Percentiles rank a stretch among this genome's conserved stretches.
These are phyloP conservation scores for Fusarium sp. DNA, from an alignment of 2,329 filamentous ascomycete species.

Conservation along the genomic window DNA sequence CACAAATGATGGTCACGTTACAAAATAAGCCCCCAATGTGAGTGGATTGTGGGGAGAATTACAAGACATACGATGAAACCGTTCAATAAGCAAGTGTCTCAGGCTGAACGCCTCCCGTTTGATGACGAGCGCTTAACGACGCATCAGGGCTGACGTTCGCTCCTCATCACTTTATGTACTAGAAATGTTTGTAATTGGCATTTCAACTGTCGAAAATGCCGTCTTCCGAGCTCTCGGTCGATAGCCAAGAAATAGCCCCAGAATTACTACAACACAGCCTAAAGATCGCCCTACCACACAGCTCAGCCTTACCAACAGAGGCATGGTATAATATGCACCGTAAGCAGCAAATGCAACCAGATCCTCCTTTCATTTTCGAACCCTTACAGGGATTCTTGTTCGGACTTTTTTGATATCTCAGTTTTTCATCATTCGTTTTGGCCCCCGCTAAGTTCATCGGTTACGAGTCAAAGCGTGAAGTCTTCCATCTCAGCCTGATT, in stretches of 20 bases:
- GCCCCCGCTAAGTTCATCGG: neutral
- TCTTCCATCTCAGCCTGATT: conserved; percentile 11
- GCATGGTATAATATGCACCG: conserved; percentile 36
- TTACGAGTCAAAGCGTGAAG: conserved; percentile 6
- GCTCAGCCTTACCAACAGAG: conserved; percentile 36
- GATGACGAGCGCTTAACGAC: neutral
- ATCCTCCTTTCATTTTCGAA: neutral
- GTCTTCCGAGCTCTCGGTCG: neutral
- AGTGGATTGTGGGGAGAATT: conserved; percentile 14
- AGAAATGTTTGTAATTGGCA: neutral
- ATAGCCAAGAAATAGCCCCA: conserved; percentile 14
- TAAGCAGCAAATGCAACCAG: conserved; percentile 23
- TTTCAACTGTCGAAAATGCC: neutral
- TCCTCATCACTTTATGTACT: neutral
- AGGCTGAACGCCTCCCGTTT: conserved; percentile 4
- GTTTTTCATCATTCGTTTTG: conserved; percentile 6
- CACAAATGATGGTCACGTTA: conserved; percentile 23
- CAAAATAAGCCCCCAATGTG: conserved; percentile 12
- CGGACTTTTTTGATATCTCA: neutral
- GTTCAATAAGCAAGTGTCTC: neutral
- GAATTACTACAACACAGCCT: conserved; percentile 5
- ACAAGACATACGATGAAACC: conserved; percentile 11
- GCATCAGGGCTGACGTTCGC: neutral
- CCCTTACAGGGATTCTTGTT: neutral
- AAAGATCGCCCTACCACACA: conserved; percentile 17